Evolutionary conservation across 192 early-diverging fungal species (phyloP).

Genomic region (Podila minutissima): DNA sequence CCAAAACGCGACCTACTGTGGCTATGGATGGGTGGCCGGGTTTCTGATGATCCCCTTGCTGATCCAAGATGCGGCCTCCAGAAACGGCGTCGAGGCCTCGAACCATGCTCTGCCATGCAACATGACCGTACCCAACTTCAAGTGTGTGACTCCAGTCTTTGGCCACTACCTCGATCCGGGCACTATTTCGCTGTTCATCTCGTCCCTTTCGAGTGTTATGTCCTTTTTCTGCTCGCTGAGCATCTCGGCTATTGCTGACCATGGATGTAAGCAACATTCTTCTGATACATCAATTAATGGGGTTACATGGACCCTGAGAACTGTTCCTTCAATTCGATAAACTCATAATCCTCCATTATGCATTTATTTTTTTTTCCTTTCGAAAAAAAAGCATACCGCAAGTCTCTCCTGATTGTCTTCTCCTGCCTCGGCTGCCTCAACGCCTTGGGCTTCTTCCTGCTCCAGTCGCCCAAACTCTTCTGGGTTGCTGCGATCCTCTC

Average conservation of each 20-base stretch:
- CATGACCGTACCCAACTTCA: constrained; percentile 1
- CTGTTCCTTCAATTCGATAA: neutral
- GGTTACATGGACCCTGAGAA: neutral
- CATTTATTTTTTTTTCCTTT: neutral
- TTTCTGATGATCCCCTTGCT: constrained; percentile 7
- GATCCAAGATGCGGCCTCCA: constrained; percentile 21
- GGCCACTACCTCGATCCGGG: constrained; percentile 16
- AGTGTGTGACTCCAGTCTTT: constrained; percentile 11
- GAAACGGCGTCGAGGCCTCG: constrained; percentile 7
- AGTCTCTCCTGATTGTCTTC: constrained; percentile 37
- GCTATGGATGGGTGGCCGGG: constrained; percentile 10
- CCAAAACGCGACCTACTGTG: constrained; percentile 5
- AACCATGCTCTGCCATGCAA: constrained; percentile 12
- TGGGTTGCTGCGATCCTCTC: constrained; percentile 24
- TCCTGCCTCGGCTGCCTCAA: constrained; percentile 18
- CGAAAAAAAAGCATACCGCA: constrained; percentile 15
- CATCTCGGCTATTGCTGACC: constrained; percentile 51
- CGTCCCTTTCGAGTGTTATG: constrained; percentile 25
- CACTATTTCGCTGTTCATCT: constrained; percentile 35
- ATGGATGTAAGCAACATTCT: constrained; percentile 9
- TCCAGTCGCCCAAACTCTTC: constrained; percentile 15
- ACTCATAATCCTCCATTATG: neutral
- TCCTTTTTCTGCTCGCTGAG: constrained; percentile 34
- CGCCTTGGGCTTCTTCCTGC: constrained; percentile 20
- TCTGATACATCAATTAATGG: neutral